Conservation (phyloP, 2,329 filamentous ascomycete genomes). For the Alternaria brassicicola region DNA sequence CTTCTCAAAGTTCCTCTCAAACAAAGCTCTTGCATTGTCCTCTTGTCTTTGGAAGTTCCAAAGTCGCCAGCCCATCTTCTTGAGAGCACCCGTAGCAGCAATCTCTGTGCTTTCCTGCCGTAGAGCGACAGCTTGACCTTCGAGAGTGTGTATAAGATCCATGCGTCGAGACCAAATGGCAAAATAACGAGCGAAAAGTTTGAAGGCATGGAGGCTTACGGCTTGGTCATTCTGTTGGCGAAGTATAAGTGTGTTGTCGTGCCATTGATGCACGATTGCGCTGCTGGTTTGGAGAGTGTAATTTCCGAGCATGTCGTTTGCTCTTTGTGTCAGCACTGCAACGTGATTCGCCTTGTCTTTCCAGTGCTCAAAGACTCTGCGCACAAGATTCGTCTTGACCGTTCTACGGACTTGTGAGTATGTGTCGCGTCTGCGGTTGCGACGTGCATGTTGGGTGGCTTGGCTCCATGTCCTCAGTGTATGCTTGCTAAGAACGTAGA, state of each 20-base stretch:
- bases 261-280: slow-evolving; percentile 52
- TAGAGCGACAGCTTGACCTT: slow-evolving; percentile 54
- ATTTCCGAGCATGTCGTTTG: slow-evolving; percentile 33
- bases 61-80: slow-evolving; percentile 63
- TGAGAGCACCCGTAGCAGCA: slow-evolving; percentile 56
- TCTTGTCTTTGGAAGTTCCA: slow-evolving; percentile 60
- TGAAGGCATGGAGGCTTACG: slow-evolving; percentile 28
- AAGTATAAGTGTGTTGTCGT: slow-evolving; percentile 44
- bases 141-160: slow-evolving; percentile 34
- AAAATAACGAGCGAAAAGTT: slow-evolving; percentile 42
- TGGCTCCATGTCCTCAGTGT: slow-evolving; percentile 59
- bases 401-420: slow-evolving; percentile 61
- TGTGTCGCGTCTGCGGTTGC: slow-evolving; percentile 60
- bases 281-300: slow-evolving; percentile 33
- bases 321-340: slow-evolving; percentile 37
- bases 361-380: slow-evolving; percentile 48
- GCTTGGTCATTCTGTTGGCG: slow-evolving; percentile 31
- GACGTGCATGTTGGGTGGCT: slow-evolving; percentile 57
- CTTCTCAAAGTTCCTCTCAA: slow-evolving; percentile 59
- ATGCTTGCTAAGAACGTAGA: slow-evolving; percentile 60
- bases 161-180: slow-evolving; percentile 33
- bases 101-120: slow-evolving; percentile 55
- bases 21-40: slow-evolving; percentile 60
- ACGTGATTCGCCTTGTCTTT: slow-evolving; percentile 33
- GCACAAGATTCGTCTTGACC: slow-evolving; percentile 61